Base-by-base conservation (phyloP, 352 stramenopile species). In the Hyaloperonospora arabidopsidis region DNA sequence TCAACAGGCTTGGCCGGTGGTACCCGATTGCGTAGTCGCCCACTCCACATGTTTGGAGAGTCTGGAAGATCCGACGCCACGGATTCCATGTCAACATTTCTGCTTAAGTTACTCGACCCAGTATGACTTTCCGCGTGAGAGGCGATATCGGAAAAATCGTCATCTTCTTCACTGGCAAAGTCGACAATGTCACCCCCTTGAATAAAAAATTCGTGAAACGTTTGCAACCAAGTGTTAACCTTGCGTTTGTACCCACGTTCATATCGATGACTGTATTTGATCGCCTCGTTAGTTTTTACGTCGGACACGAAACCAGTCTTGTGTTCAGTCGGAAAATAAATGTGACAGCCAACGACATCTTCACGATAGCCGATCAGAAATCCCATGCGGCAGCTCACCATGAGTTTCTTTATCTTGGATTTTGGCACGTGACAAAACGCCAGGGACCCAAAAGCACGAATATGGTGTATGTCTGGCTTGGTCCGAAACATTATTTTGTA, bases 191-290 rank as follows among this genome's bases (percentile, higher is more conserved):
- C 40, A 13, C 13, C 41, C n/a, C 18, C 21, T n/a, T 32, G 1
- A 1, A n/a, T n/a, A n/a, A 34, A 6, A 35, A 17, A 55, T 7
- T 55, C 36, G 5, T 47, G 11, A 5, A 40, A 55, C 0, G 36
- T 49, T 22, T 45, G 53, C 28, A 50, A 12, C 53, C 45, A 60
- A n/a, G 49, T 54, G 36, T 39, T 25, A 17, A 54, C 49, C 15
- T 63, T 53, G 17, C 18, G 7, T 23, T 53, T 35, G 8, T 50
- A 54, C 17, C 13, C 17, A 19, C 29, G 54, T 5, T 29, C 38
- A 34, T 57, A 51, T 12, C 49, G 44, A 44, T 57, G 35, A 10
- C 32, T 50, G 43, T 57, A 57, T 11, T 57, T 63, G 21, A 54
- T 54, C 4, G 1, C 46, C 38, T 63, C 43, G 19, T 51, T 57